phyloP scores from a whole-genome alignment of 352 stramenopile genomes.

The Globisporangium carolinianum region DNA sequence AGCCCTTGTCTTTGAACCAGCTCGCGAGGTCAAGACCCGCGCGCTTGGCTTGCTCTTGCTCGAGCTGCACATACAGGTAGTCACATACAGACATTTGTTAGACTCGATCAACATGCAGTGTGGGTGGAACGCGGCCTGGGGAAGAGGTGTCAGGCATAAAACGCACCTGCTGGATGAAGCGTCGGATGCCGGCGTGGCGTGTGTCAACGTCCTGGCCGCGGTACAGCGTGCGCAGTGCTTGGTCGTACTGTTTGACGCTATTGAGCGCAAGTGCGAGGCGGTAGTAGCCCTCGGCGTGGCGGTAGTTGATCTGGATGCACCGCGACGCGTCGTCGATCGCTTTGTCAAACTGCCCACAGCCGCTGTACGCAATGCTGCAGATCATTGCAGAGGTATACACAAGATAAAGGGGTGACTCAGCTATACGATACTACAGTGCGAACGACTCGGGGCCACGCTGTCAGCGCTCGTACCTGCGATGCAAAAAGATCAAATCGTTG shows the following conservation, averaged over 20 bases:
- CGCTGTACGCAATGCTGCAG: slow-evolving; percentile 32
- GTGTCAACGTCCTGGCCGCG: slow-evolving; percentile 44
- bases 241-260: slow-evolving; percentile 32
- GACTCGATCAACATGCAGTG: too few relatives aligned
- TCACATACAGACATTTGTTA: too few relatives aligned
- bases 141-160: background rate
- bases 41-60: slow-evolving; percentile 30
- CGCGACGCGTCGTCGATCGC: slow-evolving; percentile 47
- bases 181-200: slow-evolving; percentile 29
- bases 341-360: slow-evolving; percentile 24
- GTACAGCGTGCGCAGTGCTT: slow-evolving; percentile 49
- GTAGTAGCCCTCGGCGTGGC: slow-evolving; percentile 50
- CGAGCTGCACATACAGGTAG: slow-evolving; percentile 18
- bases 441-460: background rate
- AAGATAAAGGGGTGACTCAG: too few relatives aligned
- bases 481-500: slow-evolving; percentile 49
- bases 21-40: slow-evolving; percentile 23
- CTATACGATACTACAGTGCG: background rate
- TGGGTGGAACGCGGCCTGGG: background rate
- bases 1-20: slow-evolving; percentile 78
- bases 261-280: slow-evolving; percentile 39
- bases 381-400: too few relatives aligned
- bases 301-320: slow-evolving; percentile 58
- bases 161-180: slow-evolving; percentile 30
- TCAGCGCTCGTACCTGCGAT: slow-evolving; percentile 22